A percentile compares a stretch with the other conserved stretches of the same genome.
phyloP scores from a whole-genome alignment of 1,284 basidiomycete species.

The Boletellus deceptivus region DNA sequence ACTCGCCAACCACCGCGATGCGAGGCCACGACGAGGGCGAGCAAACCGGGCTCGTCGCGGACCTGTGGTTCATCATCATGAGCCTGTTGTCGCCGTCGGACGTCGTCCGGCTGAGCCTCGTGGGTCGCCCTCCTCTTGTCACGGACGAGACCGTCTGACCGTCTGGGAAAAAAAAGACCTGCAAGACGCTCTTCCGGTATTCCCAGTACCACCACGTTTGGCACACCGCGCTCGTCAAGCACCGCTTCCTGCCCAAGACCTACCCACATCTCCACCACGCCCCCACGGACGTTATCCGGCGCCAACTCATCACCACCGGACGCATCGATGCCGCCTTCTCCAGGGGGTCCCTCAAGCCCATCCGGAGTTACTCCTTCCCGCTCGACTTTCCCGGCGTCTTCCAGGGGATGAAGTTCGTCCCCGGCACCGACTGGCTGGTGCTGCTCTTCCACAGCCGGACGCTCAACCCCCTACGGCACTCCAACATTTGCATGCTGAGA shows the following conservation, averaged over 20 bases:
- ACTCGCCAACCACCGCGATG: constrained; percentile 4
- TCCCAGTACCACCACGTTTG: constrained; percentile 28
- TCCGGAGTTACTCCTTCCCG: constrained; percentile 25
- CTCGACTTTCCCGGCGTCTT: constrained; percentile 32
- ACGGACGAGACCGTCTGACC: not conserved
- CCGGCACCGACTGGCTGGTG: constrained; percentile 31
- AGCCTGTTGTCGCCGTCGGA: constrained; percentile 26
- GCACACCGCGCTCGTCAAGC: constrained; percentile 20
- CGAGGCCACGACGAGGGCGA: not conserved
- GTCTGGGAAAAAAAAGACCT: constrained; percentile 26
- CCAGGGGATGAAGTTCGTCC: constrained; percentile 31
- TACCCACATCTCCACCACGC: constrained; percentile 27
- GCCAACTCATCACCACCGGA: constrained; percentile 25
- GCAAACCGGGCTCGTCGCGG: constrained; percentile 23
- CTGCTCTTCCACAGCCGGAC: constrained; percentile 31
- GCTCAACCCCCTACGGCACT: constrained; percentile 32
- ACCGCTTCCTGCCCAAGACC: constrained; percentile 24
- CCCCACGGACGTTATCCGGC: constrained; percentile 19
- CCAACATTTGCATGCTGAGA: constrained; percentile 30
- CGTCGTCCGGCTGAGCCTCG: constrained; percentile 23
- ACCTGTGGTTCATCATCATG: constrained; percentile 34
- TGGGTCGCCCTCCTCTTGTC: constrained; percentile 14
- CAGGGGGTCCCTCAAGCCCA: constrained; percentile 14
- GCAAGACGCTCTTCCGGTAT: constrained; percentile 26
- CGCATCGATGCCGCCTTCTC: constrained; percentile 25